These are phyloP conservation scores for Puccinia triticina DNA, from an alignment of 1,284 basidiomycete genomes.

Conservation along the genomic window DNA sequence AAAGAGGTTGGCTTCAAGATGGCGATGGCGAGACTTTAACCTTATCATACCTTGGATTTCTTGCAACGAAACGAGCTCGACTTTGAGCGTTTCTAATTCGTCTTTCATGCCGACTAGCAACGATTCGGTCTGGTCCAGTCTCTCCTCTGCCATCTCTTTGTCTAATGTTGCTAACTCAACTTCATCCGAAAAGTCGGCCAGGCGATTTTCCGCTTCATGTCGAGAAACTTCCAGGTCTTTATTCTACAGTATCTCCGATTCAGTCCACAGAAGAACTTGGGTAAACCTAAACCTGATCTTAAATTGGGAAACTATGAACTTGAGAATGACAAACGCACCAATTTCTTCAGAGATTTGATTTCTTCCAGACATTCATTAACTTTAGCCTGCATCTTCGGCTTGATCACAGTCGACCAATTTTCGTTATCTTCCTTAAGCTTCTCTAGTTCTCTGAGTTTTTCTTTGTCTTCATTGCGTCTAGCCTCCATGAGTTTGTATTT, in stretches of 20 bases:
- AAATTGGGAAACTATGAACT: slow-evolving; percentile 30
- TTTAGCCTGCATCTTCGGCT: slow-evolving; percentile 68
- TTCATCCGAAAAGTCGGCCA: slow-evolving; percentile 78
- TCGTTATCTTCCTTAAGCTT: slow-evolving; percentile 78
- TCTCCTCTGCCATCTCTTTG: slow-evolving; percentile 95
- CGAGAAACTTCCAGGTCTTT: slow-evolving; percentile 71
- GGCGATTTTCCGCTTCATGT: slow-evolving; percentile 68
- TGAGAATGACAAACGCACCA: slow-evolving; percentile 50
- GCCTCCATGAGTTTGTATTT: slow-evolving; percentile 83
- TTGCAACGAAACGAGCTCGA: slow-evolving; percentile 79
- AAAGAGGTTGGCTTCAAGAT: slow-evolving; percentile 53
- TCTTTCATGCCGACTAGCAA: slow-evolving; percentile 79
- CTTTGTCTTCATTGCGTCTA: slow-evolving; percentile 81
- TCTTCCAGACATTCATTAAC: slow-evolving; percentile 66
- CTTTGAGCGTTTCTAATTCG: slow-evolving; percentile 75
- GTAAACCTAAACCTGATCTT: slow-evolving; percentile 27
- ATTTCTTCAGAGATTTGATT: slow-evolving; percentile 71
- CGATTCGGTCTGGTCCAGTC: slow-evolving; percentile 75
- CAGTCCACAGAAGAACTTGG: slow-evolving; percentile 52
- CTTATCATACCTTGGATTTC: slow-evolving; percentile 63
- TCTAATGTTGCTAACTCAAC: slow-evolving; percentile 93
- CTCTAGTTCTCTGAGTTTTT: slow-evolving; percentile 81
- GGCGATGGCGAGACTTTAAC: slow-evolving; percentile 53
- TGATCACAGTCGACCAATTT: slow-evolving; percentile 73
- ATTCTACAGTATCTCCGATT: slow-evolving; percentile 58